Base-by-base conservation (phyloP, 2,329 filamentous ascomycete genomes). In the Cercospora sojina region DNA sequence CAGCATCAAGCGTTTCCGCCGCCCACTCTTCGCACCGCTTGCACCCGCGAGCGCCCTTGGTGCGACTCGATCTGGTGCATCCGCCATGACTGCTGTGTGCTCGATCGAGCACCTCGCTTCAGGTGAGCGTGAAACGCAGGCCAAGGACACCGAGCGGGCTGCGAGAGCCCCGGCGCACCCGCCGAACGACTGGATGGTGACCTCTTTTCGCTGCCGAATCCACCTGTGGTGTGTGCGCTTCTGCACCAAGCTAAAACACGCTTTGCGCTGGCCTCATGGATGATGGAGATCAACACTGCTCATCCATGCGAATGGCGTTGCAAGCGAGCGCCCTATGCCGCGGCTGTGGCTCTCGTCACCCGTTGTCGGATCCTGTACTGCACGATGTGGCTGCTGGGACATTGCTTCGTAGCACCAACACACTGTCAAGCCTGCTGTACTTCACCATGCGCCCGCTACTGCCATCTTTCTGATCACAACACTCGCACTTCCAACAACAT, bases 401-500 rank as follows among this genome's bases (percentile, higher is more conserved):
- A 66, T 63, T 66, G 69, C 51, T 58, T 55, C 35, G 69, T 71
- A 64, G 62, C 67, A 71, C 65, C 60, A 65, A 31, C 62, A 49
- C 61, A 60, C 68, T 69, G 69, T 69, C 69, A 68, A 71, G 38
- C 27, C 61, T 68, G 69, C 62, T 60, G 67, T 68, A 64, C 67
- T 57, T 53, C 61, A 58, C 31, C 62, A 62, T 67, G 29, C 35
- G 53, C 59, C 63, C 47, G 16, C 55, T 41, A 43, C 58, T 65
- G 57, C 59, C 47, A 49, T 43, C 41, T 29, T 29, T 49, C 43
- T 41, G 23, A 9, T n/a, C 12, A 38, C 29, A n/a, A 53, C 41
- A 41, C 35, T 41, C 35, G 35, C 58, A 13, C 49, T 58, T 18
- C 56, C 58, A 56, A 55, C 29, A 35, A 49, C 29, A 38, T 31